Evolutionary conservation across 176 grass and related monocot species (phyloP).

Genomic region (Musa itinerans): DNA sequence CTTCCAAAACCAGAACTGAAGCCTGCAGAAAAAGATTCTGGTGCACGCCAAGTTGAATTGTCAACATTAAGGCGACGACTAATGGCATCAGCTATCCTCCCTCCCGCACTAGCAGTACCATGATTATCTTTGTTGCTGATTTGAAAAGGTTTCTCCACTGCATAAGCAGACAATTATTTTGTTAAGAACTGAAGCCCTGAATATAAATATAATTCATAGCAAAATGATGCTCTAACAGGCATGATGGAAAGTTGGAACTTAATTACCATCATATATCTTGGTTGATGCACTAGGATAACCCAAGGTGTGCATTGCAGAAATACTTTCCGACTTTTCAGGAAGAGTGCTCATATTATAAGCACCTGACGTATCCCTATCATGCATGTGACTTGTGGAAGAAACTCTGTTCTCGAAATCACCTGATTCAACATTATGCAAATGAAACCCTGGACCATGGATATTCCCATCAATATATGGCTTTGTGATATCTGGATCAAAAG

Average conservation of each 20-base stretch:
- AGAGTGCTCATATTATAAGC: conserved; percentile 17
- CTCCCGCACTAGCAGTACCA: conserved; percentile 18
- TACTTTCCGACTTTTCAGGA: conserved; percentile 37
- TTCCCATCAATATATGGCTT: conserved; percentile 28
- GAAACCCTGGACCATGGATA: conserved; percentile 16
- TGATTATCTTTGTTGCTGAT: conserved; percentile 23
- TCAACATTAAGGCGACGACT: conserved; percentile 32
- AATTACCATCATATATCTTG: neutral
- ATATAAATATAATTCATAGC: neutral
- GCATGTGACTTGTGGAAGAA: conserved; percentile 30
- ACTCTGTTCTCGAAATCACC: conserved; percentile 13
- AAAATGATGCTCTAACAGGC: neutral
- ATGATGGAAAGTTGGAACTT: conserved; percentile 2
- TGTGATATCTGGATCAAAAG: conserved; percentile 16
- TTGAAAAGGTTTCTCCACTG: conserved; percentile 26
- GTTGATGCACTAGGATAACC: conserved; percentile 7
- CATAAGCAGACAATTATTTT: conserved; percentile 28
- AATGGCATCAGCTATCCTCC: conserved; percentile 26
- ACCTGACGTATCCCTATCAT: conserved; percentile 20
- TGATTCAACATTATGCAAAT: conserved; percentile 5
- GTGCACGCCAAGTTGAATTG: conserved; percentile 22
- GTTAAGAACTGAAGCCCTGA: neutral
- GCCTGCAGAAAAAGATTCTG: conserved; percentile 27
- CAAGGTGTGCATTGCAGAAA: conserved; percentile 30
- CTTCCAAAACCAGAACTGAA: conserved; percentile 10